A percentile compares a stretch with the other conserved stretches of the same genome.
Evolutionary conservation across 495 filamentous ascomycete genomes (phyloP).

Genomic region (Hypoxylon crocopeplum): DNA sequence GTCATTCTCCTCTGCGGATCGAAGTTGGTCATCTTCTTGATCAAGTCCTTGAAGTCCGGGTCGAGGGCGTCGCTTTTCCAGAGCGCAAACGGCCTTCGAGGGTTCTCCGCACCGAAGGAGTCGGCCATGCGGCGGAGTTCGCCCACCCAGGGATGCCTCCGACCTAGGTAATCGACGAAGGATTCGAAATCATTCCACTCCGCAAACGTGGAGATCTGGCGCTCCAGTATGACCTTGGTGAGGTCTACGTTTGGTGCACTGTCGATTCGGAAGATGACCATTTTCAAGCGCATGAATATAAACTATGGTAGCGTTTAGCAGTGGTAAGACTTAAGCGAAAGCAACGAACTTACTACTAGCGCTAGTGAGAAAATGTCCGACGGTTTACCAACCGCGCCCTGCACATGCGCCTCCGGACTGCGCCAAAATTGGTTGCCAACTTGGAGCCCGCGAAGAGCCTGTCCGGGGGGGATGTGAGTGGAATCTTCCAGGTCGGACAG

Average conservation of each 20-base stretch:
- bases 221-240: conserved; percentile 50
- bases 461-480: conserved; percentile 48
- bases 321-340: conserved; percentile 1
- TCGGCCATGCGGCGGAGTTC: conserved; percentile 40
- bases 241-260: conserved; percentile 54
- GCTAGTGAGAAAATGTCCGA: conserved; percentile 48
- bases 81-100: conserved; percentile 44
- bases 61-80: conserved; percentile 45
- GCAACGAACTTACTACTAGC: conserved; percentile 44
- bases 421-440: conserved; percentile 49
- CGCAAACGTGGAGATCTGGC: conserved; percentile 59
- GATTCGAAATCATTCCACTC: conserved; percentile 48
- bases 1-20: conserved; percentile 43
- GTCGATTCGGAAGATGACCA: conserved; percentile 52
- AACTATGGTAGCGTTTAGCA: conserved; percentile 33
- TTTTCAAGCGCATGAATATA: conserved; percentile 46
- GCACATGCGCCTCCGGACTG: conserved; percentile 46
- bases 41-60: conserved; percentile 50
- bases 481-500: conserved; percentile 54
- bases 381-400: conserved; percentile 40
- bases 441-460: conserved; percentile 39
- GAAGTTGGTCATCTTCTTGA: conserved; percentile 47
- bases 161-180: conserved; percentile 45
- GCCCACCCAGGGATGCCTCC: conserved; percentile 46
- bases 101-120: conserved; percentile 45